phyloP scores from a whole-genome alignment of 2,329 filamentous ascomycete genomes.

The Mycosphaerella sp. region DNA sequence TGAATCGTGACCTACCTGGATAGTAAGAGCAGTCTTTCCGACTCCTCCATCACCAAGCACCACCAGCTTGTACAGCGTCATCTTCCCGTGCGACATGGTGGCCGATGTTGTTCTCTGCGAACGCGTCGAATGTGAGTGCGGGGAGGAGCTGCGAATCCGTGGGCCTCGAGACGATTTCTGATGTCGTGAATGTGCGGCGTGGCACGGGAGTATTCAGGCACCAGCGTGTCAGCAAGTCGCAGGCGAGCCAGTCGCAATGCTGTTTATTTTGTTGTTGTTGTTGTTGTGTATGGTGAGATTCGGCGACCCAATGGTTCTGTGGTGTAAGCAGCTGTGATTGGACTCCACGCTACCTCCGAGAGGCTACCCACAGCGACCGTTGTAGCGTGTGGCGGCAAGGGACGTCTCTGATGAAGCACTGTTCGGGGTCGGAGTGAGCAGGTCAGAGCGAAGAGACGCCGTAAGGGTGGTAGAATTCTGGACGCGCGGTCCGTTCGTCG shows the following conservation, averaged over 20 bases:
- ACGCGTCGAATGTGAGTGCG: conserved; percentile 14
- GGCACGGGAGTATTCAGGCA: conserved; percentile 8
- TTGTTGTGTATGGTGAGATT: conserved; percentile 13
- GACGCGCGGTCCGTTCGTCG: conserved; percentile 16
- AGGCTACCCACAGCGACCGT: conserved; percentile 2
- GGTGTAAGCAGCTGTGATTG: conserved; percentile 2
- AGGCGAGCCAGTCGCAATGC: conserved; percentile 2
- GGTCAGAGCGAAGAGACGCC: conserved; percentile 16
- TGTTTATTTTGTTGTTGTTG: conserved; percentile 7
- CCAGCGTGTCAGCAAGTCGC: conserved; percentile 14
- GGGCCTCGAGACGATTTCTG: conserved; percentile 11
- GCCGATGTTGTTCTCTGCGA: conserved; percentile 5
- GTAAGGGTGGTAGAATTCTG: conserved; percentile 19
- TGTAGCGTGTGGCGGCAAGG: background rate
- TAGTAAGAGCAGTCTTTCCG: conserved; percentile 98
- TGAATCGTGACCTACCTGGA: conserved; percentile 50
- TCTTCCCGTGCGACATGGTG: conserved; percentile 35
- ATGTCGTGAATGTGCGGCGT: conserved; percentile 7
- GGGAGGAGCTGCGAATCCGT: conserved; percentile 2
- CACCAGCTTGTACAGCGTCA: conserved; percentile 71
- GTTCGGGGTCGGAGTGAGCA: background rate
- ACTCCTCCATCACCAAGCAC: conserved; percentile 97
- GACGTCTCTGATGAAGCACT: background rate
- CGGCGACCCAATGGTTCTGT: conserved; percentile 13
- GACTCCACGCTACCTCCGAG: conserved; percentile 5